These are phyloP conservation scores for Arthrinium phaeospermum DNA, from an alignment of 2,329 filamentous ascomycete genomes.

Conservation along the genomic window DNA sequence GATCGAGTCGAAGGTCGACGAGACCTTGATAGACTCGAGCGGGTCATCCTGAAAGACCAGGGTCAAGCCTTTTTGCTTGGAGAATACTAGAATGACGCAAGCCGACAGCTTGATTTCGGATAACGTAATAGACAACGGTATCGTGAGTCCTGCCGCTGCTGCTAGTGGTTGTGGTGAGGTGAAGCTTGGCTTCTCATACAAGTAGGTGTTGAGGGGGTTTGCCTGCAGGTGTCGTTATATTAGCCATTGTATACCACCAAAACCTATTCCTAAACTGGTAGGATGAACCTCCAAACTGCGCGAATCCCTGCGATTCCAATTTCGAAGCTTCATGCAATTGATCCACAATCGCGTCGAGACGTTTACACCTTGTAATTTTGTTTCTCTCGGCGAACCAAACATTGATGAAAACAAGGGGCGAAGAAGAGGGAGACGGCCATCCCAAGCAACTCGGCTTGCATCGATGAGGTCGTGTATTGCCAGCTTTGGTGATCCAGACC, in stretches of 20 bases:
- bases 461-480: not conserved
- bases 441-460: not conserved
- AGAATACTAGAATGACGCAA: slow-evolving; percentile 97
- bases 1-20: slow-evolving; percentile 98
- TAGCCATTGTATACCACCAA: slow-evolving; percentile 42
- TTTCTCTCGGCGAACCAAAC: slow-evolving; percentile 25
- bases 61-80: slow-evolving; percentile 94
- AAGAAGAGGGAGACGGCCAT: slow-evolving; percentile 13
- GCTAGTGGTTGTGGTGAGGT: slow-evolving; percentile 92
- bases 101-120: slow-evolving; percentile 95
- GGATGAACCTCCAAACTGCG: slow-evolving; percentile 10
- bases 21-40: slow-evolving; percentile 96
- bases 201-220: slow-evolving; percentile 94
- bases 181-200: slow-evolving; percentile 89
- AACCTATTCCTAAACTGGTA: not conserved
- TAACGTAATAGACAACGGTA: slow-evolving; percentile 94
- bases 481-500: not conserved
- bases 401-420: slow-evolving; percentile 22
- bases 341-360: slow-evolving; percentile 37
- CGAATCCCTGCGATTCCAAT: slow-evolving; percentile 41
- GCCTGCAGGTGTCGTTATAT: slow-evolving; percentile 64
- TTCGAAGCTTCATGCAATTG: slow-evolving; percentile 34
- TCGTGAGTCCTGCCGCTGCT: slow-evolving; percentile 89
- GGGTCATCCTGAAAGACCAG: slow-evolving; percentile 98
- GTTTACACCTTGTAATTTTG: slow-evolving; percentile 22